A percentile compares a stretch with the other conserved stretches of the same genome.
Evolutionary conservation across 176 grass and related monocot species (phyloP).

Genomic region (Phoenix roebelenii): DNA sequence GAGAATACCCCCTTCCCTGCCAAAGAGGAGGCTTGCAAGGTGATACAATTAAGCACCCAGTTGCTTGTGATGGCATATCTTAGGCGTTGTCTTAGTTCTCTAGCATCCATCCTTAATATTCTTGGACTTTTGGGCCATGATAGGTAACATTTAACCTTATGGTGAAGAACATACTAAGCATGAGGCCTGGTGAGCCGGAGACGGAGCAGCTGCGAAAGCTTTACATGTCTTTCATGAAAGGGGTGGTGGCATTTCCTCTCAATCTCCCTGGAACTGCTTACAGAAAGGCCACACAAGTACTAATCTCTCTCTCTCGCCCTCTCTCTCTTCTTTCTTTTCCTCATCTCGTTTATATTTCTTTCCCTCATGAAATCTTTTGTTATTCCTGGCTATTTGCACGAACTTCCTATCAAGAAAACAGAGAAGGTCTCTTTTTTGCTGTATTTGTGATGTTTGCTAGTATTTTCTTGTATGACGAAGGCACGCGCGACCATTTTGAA

Average conservation of each 20-base stretch:
- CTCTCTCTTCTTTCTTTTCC: neutral
- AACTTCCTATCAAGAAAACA: too few relatives aligned
- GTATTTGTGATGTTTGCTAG: too few relatives aligned
- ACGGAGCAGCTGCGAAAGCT: slow-evolving; percentile 13
- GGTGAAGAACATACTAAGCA: slow-evolving; percentile 9
- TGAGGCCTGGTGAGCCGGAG: slow-evolving; percentile 13
- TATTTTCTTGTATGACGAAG: neutral
- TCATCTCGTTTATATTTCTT: neutral
- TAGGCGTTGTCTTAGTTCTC: too few relatives aligned
- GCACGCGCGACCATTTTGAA: slow-evolving; percentile 15
- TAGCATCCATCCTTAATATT: too few relatives aligned
- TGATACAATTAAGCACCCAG: neutral
- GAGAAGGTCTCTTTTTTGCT: too few relatives aligned
- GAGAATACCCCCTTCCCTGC: neutral
- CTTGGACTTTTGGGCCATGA: too few relatives aligned
- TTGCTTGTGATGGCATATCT: too few relatives aligned
- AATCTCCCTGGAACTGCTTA: slow-evolving; percentile 14
- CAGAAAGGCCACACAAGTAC: slow-evolving; percentile 19
- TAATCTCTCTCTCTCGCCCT: too few relatives aligned
- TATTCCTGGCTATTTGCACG: too few relatives aligned
- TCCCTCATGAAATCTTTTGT: too few relatives aligned
- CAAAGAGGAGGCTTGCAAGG: slow-evolving; percentile 8
- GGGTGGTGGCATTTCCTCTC: slow-evolving; percentile 9
- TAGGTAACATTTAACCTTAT: slow-evolving; percentile 22
- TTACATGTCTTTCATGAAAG: slow-evolving; percentile 6